Conservation (phyloP, 345 rosid genomes). For the Syzygium jambos region DNA sequence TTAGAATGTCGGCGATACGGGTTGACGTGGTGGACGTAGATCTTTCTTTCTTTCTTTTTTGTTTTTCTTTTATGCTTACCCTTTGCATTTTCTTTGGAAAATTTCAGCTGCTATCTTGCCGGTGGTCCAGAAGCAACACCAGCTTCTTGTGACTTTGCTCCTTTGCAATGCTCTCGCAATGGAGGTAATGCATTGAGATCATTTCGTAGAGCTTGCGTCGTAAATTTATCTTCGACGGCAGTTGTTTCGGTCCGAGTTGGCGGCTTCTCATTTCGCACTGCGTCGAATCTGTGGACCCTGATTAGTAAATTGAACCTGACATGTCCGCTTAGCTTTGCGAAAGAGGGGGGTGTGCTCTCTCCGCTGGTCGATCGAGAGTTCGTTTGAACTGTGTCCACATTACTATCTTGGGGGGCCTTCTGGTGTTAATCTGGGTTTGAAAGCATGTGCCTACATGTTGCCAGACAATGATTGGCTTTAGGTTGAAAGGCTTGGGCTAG, state of each 20-base stretch:
- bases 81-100: background rate
- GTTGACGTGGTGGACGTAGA: background rate
- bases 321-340: background rate
- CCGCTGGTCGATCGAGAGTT: background rate
- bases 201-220: background rate
- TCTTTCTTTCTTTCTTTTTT: background rate
- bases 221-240: background rate
- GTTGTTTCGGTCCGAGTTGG: background rate
- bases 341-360: background rate
- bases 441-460: background rate
- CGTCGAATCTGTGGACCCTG: background rate
- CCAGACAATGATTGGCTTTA: background rate
- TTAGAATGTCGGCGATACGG: background rate
- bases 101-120: constrained; percentile 68
- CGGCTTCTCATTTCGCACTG: background rate
- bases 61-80: background rate
- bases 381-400: background rate
- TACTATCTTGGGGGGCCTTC: background rate
- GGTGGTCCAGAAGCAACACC: constrained; percentile 92
- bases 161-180: constrained; percentile 82
- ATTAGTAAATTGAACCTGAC: background rate
- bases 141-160: constrained; percentile 86
- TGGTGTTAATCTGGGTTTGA: background rate
- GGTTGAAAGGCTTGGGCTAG: background rate
- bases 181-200: constrained; percentile 50